Evolutionary conservation across 176 grass and related monocot genomes (phyloP), one percentile per base, ranked within the genome.

Genomic region (Aegilops tauschii): DNA sequence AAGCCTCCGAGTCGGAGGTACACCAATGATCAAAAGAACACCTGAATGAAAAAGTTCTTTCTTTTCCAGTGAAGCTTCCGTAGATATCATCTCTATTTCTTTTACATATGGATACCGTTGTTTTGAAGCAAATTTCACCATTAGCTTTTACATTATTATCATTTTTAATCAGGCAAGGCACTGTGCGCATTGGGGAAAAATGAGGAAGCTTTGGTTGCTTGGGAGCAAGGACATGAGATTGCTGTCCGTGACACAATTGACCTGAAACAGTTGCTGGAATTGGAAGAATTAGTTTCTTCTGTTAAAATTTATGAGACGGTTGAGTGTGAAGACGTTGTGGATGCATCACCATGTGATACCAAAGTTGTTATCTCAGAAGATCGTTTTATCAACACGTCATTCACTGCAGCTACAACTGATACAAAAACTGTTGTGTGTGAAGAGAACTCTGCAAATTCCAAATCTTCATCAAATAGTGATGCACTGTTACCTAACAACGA

Each of bases 291-390:
- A 56, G 66, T 96, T 79, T 90, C 90, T 75, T 83, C 81, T 81
- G 79, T 90, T 72, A 96, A 93, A 88, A 79, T 89, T 49, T 85
- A 42, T 23, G 77, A 90, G 82, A 49, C 87, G 4, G 66, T 81
- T 14, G 69, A 86, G 77, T 72, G 84, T 85, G 79, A 86, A 25
- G 80, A 93, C 23, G 78, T 70, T 13, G 52, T 91, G 44, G 93
- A 95, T 80, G 69, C 87, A 71, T 73, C 88, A 1, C 73, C 90
- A 67, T 95, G 93, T 82, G 92, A 98, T 82, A 98, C 97, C 84
- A 98, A 98, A 89, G 66, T 93, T 65, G 97, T 98, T 35, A 93
- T 98, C 80, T 98, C 94, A 58, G 97, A 98, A 87, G 92, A 94
- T 78, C 85, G 90, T 62, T 72, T 77, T 9, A 64, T 86, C 16